A percentile compares a stretch with the other conserved stretches of the same genome.
Conservation (phyloP, 2,329 filamentous ascomycete genomes). For the Chrysoporthe deuterocubensis region DNA sequence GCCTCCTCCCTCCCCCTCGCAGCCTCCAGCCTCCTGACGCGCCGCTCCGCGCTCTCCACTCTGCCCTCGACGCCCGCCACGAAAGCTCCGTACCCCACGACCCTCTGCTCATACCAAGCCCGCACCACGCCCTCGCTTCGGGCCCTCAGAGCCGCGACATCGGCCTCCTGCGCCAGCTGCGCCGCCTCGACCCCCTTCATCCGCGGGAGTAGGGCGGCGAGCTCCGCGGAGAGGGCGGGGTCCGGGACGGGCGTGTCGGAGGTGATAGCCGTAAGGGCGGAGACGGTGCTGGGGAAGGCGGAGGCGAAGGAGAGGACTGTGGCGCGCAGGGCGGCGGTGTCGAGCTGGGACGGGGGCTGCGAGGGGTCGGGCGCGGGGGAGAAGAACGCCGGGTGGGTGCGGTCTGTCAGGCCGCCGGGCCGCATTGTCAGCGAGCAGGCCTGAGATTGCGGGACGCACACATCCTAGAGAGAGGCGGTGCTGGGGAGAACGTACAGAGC, state of each 20-base stretch:
- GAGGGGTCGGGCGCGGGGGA: constrained; percentile 41
- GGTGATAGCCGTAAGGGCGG: constrained; percentile 58
- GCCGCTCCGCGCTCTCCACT: constrained; percentile 67
- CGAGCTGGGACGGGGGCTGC: constrained; percentile 56
- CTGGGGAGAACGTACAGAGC: constrained; percentile 53
- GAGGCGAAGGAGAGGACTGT: constrained; percentile 61
- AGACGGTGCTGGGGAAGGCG: constrained; percentile 59
- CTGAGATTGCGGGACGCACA: constrained; percentile 4
- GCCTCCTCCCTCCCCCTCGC: constrained; percentile 54
- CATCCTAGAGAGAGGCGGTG: neutral
- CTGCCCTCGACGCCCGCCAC: constrained; percentile 75
- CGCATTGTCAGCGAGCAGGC: neutral
- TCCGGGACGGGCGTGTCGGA: constrained; percentile 62
- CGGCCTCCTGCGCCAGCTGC: constrained; percentile 64
- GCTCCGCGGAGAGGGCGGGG: constrained; percentile 54
- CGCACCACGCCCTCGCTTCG: constrained; percentile 67
- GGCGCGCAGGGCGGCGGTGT: constrained; percentile 55
- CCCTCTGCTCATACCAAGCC: constrained; percentile 74
- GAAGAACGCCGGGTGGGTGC: constrained; percentile 59
- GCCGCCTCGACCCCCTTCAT: constrained; percentile 64
- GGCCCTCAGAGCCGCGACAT: constrained; percentile 66
- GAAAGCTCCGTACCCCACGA: constrained; percentile 69
- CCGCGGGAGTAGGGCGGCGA: constrained; percentile 63
- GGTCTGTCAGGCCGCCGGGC: constrained; percentile 44
- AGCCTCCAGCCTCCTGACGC: constrained; percentile 64